Evolutionary conservation across 345 rosid species (phyloP), one percentile per base, ranked within the genome.

Genomic region (Populus davidiana): DNA sequence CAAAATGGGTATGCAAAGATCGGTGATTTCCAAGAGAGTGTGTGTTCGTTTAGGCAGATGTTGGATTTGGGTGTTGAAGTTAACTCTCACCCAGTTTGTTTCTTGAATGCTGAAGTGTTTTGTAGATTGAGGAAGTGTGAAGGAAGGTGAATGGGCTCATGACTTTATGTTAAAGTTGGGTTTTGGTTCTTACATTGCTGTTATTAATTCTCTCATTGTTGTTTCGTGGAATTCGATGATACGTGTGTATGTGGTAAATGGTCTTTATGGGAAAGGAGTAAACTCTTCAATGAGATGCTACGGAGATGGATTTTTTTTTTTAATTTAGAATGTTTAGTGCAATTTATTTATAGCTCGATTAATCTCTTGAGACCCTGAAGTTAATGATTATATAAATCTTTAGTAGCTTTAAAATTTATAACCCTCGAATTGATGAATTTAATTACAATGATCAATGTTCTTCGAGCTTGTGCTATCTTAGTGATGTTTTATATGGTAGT

Each of bases 201-300:
- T 91, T 54, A 88, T 74, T 73, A 91, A 92, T 63, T 85, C 91
- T 73, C 78, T 89, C 8, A 67, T 88, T 36, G 83, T 86, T 33
- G 76, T 92, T 20, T 86, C 93, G 2, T 90, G 97, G 97, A 92
- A 92, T 61, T 89, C 91, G 0, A 88, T 89, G 80, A 86, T 89
- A 70, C 83, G 88, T 75, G 93, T 94, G 25, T 82, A 80, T 71
- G 78, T 86, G 1, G 82, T 87, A 3, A 87, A 85, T 35, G 88
- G 84, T 5, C 71, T 85, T 29, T 78, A 81, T 39, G 83, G 83
- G 54, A 41, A 81, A 72, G 97, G 87, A 54, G 25, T 92, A 9
- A 69, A 27, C 35, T 88, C 31, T 86, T 88, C 49, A 73, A 69
- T 67, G 52, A 76, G 80, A 89, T 31, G 2, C n/a, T n/a, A n/a